Conservation (phyloP, 2,329 filamentous ascomycete genomes). For the Colletotrichum agaves region DNA sequence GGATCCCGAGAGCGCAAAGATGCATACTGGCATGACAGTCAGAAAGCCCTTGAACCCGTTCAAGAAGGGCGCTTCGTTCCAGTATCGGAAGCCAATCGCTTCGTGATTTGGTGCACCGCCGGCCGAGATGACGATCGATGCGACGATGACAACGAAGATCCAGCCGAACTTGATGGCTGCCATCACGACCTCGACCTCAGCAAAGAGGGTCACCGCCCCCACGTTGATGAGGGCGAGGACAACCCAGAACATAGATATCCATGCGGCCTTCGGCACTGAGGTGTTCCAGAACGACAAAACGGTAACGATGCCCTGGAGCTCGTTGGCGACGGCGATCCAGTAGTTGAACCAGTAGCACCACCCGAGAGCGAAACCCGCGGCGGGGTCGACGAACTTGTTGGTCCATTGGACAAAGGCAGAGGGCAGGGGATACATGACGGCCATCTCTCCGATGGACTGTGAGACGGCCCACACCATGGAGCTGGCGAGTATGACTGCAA, state of each 20-base stretch:
- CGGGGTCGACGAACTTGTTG: conserved; percentile 54
- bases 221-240: conserved; percentile 53
- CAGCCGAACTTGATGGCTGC: conserved; percentile 57
- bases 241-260: conserved; percentile 55
- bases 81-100: conserved; percentile 56
- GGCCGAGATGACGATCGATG: conserved; percentile 53
- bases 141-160: conserved; percentile 59
- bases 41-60: conserved; percentile 63
- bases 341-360: conserved; percentile 59
- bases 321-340: conserved; percentile 56
- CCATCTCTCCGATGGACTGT: conserved; percentile 59
- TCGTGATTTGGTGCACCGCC: conserved; percentile 50
- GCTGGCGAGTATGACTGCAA: conserved; percentile 48
- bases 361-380: conserved; percentile 55
- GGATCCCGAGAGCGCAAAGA: conserved; percentile 62
- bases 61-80: conserved; percentile 49
- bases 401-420: conserved; percentile 59
- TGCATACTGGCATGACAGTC: conserved; percentile 58
- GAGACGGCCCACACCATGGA: conserved; percentile 57
- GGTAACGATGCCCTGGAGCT: conserved; percentile 52
- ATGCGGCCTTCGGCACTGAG: conserved; percentile 51
- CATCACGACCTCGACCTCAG: conserved; percentile 55
- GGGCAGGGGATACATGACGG: conserved; percentile 57
- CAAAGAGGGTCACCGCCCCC: conserved; percentile 54
- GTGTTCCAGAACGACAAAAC: conserved; percentile 56